These are phyloP conservation scores for Fusarium sp. DNA, from an alignment of 2,329 filamentous ascomycete genomes.

Conservation along the genomic window DNA sequence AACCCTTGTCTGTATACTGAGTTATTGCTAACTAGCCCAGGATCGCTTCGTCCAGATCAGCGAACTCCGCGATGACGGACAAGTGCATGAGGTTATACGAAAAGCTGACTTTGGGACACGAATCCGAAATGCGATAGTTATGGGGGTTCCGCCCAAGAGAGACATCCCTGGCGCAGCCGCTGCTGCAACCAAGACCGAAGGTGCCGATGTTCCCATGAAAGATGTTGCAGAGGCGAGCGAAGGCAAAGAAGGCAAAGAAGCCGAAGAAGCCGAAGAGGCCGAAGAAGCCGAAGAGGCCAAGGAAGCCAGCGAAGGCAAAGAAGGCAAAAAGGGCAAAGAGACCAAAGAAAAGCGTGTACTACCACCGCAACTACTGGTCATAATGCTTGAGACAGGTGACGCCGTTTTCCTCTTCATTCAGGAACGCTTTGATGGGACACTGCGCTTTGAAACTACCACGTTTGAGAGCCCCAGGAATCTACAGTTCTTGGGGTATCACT, in stretches of 20 bases:
- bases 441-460: conserved; percentile 68
- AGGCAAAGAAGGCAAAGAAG: not conserved
- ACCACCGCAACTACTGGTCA: conserved; percentile 81
- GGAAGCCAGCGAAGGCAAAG: not conserved
- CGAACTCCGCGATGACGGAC: conserved; percentile 73
- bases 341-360: conserved; percentile 43
- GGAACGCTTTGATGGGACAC: conserved; percentile 51
- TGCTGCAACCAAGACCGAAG: conserved; percentile 50
- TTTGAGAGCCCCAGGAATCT: conserved; percentile 66
- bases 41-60: conserved; percentile 83
- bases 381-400: conserved; percentile 77
- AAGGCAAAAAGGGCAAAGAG: not conserved
- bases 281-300: not conserved
- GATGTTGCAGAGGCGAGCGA: conserved; percentile 34
- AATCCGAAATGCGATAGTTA: conserved; percentile 80
- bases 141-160: conserved; percentile 61
- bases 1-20: not conserved
- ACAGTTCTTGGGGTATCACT: conserved; percentile 68
- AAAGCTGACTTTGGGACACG: conserved; percentile 81
- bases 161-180: conserved; percentile 35
- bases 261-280: not conserved
- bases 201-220: conserved; percentile 50
- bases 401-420: conserved; percentile 79
- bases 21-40: conserved; percentile 48
- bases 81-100: conserved; percentile 77